A percentile compares a stretch with the other conserved stretches of the same genome.
phyloP scores from a whole-genome alignment of 371 early-diverging fungal genomes.

The Mucor mucedo region DNA sequence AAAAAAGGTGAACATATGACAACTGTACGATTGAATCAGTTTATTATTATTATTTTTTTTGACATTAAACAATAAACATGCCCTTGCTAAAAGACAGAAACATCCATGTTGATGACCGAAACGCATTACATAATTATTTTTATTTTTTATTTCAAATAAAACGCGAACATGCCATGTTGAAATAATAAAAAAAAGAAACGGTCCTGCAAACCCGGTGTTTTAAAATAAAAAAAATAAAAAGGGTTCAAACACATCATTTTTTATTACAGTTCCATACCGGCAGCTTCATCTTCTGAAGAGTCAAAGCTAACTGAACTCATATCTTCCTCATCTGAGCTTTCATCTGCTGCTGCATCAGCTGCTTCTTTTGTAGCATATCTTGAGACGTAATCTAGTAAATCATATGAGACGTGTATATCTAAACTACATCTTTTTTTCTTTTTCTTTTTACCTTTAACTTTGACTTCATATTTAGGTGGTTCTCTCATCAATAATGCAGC shows the following conservation, averaged over 20 bases:
- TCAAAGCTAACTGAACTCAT: conserved; percentile 80
- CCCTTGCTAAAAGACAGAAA: too few species aligned
- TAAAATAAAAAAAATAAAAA: too few species aligned
- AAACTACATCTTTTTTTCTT: conserved; percentile 9
- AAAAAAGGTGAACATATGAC: too few species aligned
- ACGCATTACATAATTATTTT: too few species aligned
- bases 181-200: not conserved
- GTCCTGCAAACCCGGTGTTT: not conserved
- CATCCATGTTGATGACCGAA: too few species aligned
- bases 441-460: conserved; percentile 80
- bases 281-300: conserved; percentile 82
- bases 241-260: not conserved
- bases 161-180: not conserved
- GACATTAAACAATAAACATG: too few species aligned
- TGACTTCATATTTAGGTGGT: conserved; percentile 87
- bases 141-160: too few species aligned
- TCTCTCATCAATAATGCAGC: conserved; percentile 97
- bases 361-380: conserved; percentile 90
- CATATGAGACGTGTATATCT: not conserved
- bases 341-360: conserved; percentile 81
- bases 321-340: conserved; percentile 76
- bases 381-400: conserved; percentile 75
- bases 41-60: too few species aligned
- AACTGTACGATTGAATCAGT: too few species aligned
- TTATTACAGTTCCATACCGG: conserved; percentile 74